Conservation (phyloP, 345 rosid species). For the Boechera retrofracta region DNA sequence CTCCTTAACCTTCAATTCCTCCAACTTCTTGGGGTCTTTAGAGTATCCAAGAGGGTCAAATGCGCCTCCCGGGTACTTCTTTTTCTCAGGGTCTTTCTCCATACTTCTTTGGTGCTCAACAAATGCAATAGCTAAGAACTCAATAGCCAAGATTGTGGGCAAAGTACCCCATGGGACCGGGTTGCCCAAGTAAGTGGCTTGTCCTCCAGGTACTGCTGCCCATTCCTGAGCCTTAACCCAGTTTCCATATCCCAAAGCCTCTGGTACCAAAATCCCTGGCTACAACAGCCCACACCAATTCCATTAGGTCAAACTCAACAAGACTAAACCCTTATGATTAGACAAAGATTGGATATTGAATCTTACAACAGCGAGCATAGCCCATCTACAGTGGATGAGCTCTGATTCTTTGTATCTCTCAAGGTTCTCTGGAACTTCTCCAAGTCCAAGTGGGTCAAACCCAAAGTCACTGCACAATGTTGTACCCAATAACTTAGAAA, state of each 20-base stretch:
- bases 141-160: conserved; percentile 82
- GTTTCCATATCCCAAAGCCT: conserved; percentile 95
- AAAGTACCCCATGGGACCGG: conserved; percentile 99
- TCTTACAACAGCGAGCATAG: conserved; percentile 98
- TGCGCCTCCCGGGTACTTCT: conserved; percentile 98
- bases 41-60: conserved; percentile 97
- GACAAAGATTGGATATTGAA: conserved; percentile 17
- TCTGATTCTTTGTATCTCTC: conserved; percentile 99
- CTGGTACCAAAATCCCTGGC: conserved; percentile 94
- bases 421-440: conserved; percentile 91
- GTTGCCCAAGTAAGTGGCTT: conserved; percentile 92
- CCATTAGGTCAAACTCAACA: neutral
- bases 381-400: conserved; percentile 98
- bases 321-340: neutral
- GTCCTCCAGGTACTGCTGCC: conserved; percentile 97
- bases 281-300: conserved; percentile 42
- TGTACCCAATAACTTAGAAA: conserved; percentile 10
- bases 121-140: conserved; percentile 83
- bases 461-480: conserved; percentile 83
- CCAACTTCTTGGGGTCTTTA: conserved; percentile 89
- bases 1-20: conserved; percentile 92
- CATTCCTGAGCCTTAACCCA: conserved; percentile 99
- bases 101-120: conserved; percentile 99
- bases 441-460: conserved; percentile 94
- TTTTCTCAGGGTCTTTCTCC: conserved; percentile 96